These are phyloP conservation scores for Beauveria medogensis DNA, from an alignment of 2,329 filamentous ascomycete species.

Conservation along the genomic window DNA sequence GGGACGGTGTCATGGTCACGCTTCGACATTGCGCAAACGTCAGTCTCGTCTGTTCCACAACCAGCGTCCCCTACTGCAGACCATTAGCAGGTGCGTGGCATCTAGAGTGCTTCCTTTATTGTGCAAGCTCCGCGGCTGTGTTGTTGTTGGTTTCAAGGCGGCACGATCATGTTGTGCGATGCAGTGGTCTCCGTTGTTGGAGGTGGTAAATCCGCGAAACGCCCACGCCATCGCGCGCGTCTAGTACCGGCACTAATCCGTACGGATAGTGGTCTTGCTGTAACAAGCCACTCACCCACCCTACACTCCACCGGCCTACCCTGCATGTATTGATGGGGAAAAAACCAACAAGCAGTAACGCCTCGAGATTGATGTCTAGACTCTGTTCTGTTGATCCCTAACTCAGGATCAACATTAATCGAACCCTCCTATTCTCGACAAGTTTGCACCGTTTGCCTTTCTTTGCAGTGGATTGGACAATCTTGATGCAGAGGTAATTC, in stretches of 20 bases:
- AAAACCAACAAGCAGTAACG: too few species aligned
- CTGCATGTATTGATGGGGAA: neutral
- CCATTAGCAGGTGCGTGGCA: neutral
- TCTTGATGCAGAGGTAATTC: too few species aligned
- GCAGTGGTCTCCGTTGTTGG: neutral
- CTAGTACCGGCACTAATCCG: neutral
- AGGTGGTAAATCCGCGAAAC: neutral
- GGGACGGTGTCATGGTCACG: neutral
- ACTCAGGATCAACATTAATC: too few species aligned
- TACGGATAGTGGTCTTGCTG: neutral
- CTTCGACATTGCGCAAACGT: constrained; percentile 4
- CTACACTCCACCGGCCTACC: neutral
- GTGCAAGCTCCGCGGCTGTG: neutral
- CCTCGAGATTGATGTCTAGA: too few species aligned
- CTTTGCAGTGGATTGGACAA: too few species aligned
- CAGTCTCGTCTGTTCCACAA: constrained; percentile 1
- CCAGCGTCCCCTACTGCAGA: neutral
- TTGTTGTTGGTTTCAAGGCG: neutral
- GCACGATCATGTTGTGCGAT: neutral
- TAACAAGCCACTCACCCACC: neutral
- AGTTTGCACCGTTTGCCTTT: too few species aligned
- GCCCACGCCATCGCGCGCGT: neutral
- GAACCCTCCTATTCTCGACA: too few species aligned
- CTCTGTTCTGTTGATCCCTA: too few species aligned
- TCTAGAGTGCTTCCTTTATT: neutral